phyloP scores from a whole-genome alignment of 75 land plant species.

The Picea glauca region DNA sequence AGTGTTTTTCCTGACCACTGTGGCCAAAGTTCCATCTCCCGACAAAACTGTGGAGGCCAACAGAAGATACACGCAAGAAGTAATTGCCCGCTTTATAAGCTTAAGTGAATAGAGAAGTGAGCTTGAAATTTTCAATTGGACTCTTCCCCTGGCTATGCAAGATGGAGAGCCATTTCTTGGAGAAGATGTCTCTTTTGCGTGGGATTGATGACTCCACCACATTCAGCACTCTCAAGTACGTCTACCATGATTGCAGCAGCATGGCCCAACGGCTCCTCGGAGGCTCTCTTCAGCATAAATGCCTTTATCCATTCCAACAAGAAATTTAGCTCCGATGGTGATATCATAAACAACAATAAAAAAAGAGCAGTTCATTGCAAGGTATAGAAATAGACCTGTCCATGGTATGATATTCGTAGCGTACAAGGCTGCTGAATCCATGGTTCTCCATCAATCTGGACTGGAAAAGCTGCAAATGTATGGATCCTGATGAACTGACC shows the following conservation, averaged over 20 bases:
- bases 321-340: background rate
- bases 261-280: constrained; percentile 68
- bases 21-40: too few species aligned
- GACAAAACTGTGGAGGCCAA: too few species aligned
- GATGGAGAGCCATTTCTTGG: constrained; percentile 70
- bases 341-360: background rate
- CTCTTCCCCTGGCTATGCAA: constrained; percentile 24
- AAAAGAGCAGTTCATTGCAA: background rate
- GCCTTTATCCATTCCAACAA: constrained; percentile 30
- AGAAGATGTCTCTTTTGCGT: constrained; percentile 61
- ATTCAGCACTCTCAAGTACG: constrained; percentile 68
- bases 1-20: too few species aligned
- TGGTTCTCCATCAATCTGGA: constrained; percentile 88
- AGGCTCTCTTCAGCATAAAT: constrained; percentile 63
- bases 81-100: too few species aligned
- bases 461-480: constrained; percentile 53
- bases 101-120: background rate
- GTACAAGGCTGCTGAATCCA: constrained; percentile 66
- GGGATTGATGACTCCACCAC: constrained; percentile 61
- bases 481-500: constrained; percentile 49
- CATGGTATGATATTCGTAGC: constrained; percentile 70
- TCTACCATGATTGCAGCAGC: constrained; percentile 81
- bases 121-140: background rate
- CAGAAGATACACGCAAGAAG: too few species aligned
- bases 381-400: constrained; percentile 44